Evolutionary conservation across 148 eudicot genomes (phyloP), one percentile per base, ranked within the genome.

Genomic region (Selenicereus undatus): DNA sequence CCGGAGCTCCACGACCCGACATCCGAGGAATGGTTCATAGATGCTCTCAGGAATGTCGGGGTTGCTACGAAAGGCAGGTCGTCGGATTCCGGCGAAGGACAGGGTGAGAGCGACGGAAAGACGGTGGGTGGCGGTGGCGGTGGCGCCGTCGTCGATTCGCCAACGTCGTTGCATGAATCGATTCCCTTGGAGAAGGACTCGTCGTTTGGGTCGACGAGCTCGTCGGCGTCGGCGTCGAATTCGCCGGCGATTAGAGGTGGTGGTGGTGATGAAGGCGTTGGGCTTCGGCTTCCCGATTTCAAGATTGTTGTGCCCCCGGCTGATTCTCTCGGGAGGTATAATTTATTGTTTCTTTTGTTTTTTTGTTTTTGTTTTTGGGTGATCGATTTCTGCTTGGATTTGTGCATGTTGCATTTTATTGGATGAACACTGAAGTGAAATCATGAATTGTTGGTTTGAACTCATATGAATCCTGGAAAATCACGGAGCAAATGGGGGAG

Each of bases 251-350:
- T 86, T 70, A 93, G 84, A 71, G 87, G 80, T 77, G 74, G 82
- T 66, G 81, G 86, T 66, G 81, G 86, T 43, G 93, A 86, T 27
- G 90, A 84, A 21, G 88, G 88, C 50, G 73, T 74, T 45, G 79
- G 90, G 48, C 43, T 74, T 35, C 82, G 74, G 58, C 66, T 78
- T 70, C 84, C 73, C 64, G 90, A 87, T 69, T 83, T 83, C 62
- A 92, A 86, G 88, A 81, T 83, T 68, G 86, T 80, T 76, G 52
- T 85, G 70, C 86, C 91, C 4, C 84, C 87, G 5, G 60, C 89
- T 60, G 90, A 85, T 83, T 90, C 93, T 4, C 8, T 88, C 54
- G 94, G 88, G 39, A 93, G 98, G 98, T 94, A 89, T n/a, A 30
- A 22, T 56, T 58, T 39, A 21, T 7, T 7, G 17, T 26, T 24